Evolutionary conservation across 331 rosid species (phyloP), one percentile per base, ranked within the genome.

Genomic region (Cydonia oblonga): DNA sequence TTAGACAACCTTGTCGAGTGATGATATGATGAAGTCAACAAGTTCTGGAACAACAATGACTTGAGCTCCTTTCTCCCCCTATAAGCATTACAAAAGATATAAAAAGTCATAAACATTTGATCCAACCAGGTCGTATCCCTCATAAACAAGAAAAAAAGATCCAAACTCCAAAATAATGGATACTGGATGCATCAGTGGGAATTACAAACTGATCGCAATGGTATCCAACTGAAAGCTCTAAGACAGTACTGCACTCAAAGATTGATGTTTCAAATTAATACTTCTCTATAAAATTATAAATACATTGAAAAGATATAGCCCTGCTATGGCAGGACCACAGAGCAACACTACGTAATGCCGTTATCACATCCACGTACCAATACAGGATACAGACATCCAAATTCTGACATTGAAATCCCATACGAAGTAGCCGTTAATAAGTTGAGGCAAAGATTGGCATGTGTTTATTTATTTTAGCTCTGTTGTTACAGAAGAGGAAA

Each of bases 61-160:
- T 66, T 91, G 98, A 74, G 98, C 98, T 69, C 97, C 96, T 71
- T 71, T 90, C 64, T 88, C 96, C 65, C 93, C 97, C 97, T 93
- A 79, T 70, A 25, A 76, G 52, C 23, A 77, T 53, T 38, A 42
- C 73, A 19, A 20, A 30, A 62, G 4, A 35, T 5, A 76, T 70
- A 63, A 24, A 53, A 64, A 12, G 0, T 68, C 16, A 68, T 35
- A 63, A 73, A 63, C 57, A 68, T 29, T 65, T 54, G 26, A 25
- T 25, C 62, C 70, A 77, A 58, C 54, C 49, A 38, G 67, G 38
- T 63, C 54, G 23, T 11, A 80, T 28, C 6, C 25, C 46, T 19
- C 66, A 4, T 15, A 30, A 68, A 52, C 6, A 76, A 7, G 32
- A n/a, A 62, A 18, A 25, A 22, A 13, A 1, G 4, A 59, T 66